These are phyloP conservation scores for Simplicillium aogashimaense DNA, from an alignment of 2,329 filamentous ascomycete species.

Conservation along the genomic window DNA sequence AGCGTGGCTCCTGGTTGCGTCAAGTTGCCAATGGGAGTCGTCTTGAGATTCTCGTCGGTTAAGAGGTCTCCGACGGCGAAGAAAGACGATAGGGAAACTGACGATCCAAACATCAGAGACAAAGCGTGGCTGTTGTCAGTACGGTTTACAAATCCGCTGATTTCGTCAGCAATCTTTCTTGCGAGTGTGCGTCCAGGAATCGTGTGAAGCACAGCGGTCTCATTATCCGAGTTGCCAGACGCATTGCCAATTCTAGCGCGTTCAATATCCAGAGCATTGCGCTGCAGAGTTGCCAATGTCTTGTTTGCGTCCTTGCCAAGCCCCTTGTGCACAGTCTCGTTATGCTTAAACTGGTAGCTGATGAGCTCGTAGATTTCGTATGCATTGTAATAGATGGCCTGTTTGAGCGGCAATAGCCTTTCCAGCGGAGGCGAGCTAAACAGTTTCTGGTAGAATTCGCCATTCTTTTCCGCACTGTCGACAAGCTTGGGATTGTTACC, in stretches of 20 bases:
- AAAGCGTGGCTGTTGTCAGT: conserved; percentile 21
- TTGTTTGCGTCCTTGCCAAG: conserved; percentile 22
- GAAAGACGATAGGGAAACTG: conserved; percentile 45
- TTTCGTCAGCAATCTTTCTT: conserved; percentile 28
- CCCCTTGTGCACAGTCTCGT: conserved; percentile 26
- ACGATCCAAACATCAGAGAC: conserved; percentile 42
- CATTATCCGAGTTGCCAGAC: conserved; percentile 31
- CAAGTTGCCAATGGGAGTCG: conserved; percentile 22
- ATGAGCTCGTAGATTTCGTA: conserved; percentile 46
- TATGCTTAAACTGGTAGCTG: conserved; percentile 42
- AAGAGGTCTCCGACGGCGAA: conserved; percentile 38
- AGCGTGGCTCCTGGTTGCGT: conserved; percentile 66
- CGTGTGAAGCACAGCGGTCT: conserved; percentile 28
- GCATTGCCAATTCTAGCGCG: conserved; percentile 24
- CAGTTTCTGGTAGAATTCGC: conserved; percentile 31
- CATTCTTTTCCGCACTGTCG: conserved; percentile 15
- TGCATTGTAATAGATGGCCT: conserved; percentile 37
- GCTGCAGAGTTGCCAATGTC: conserved; percentile 36
- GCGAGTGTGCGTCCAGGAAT: conserved; percentile 45
- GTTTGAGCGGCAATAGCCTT: conserved; percentile 21
- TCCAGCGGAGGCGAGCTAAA: conserved; percentile 25
- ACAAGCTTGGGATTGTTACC: too few relatives aligned
- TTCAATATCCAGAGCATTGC: conserved; percentile 60
- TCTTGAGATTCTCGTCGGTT: conserved; percentile 39
- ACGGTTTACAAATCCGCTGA: conserved; percentile 30